Conservation (phyloP, 2,329 filamentous ascomycete genomes). For the Shiraia sp. region DNA sequence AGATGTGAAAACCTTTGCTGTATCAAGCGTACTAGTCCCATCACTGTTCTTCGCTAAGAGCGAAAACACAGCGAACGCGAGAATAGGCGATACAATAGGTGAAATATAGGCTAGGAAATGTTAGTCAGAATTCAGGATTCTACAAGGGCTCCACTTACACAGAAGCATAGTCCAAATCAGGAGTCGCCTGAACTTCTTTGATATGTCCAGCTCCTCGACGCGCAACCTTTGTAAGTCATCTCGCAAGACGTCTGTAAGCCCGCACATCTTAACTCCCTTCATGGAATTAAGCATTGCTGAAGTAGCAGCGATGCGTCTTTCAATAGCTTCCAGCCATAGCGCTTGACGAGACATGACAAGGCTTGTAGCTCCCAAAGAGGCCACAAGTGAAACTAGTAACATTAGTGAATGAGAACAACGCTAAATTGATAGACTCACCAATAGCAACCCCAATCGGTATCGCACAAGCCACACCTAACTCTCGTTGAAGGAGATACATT, state of each 20-base stretch:
- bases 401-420: not conserved
- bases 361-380: constrained; percentile 34
- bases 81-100: constrained; percentile 47
- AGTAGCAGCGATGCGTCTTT: constrained; percentile 50
- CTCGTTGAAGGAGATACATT: constrained; percentile 52
- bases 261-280: constrained; percentile 54
- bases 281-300: constrained; percentile 50
- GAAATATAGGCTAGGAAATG: constrained; percentile 30
- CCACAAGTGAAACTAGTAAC: constrained; percentile 23
- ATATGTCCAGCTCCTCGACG: constrained; percentile 40
- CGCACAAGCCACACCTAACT: constrained; percentile 54
- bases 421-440: constrained; percentile 18
- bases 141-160: no score
- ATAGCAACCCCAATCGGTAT: constrained; percentile 53
- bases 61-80: constrained; percentile 52
- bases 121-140: constrained; percentile 14
- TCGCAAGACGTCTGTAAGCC: constrained; percentile 36
- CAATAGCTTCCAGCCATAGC: constrained; percentile 50
- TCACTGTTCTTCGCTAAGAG: constrained; percentile 44
- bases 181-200: constrained; percentile 40
- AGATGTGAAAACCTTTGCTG: constrained; percentile 51
- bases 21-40: constrained; percentile 41
- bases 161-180: constrained; percentile 44
- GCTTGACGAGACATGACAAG: constrained; percentile 40
- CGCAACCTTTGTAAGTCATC: constrained; percentile 36